Percentiles rank a stretch among this genome's conserved stretches.
Conservation (phyloP, 257 asterid species). For the Agastache rugosa region DNA sequence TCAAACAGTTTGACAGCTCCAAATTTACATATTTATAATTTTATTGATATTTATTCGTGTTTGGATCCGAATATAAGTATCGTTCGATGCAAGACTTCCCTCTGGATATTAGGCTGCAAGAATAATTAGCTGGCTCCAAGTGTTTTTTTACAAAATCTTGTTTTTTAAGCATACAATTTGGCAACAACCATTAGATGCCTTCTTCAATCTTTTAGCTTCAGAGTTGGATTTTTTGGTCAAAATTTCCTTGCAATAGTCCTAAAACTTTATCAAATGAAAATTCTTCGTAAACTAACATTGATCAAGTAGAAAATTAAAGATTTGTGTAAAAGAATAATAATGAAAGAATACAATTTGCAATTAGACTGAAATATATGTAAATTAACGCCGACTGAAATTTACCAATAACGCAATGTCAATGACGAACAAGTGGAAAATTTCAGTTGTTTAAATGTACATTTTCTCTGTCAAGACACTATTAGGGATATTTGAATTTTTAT, state of each 20-base stretch:
- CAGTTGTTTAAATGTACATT: too few species aligned
- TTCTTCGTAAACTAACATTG: background rate
- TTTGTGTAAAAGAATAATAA: background rate
- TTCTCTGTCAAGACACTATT: too few species aligned
- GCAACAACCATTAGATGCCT: background rate
- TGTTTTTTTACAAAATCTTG: background rate
- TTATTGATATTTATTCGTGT: background rate
- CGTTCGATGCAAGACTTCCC: background rate
- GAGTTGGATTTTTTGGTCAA: background rate
- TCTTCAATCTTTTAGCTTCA: background rate
- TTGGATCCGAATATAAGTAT: background rate
- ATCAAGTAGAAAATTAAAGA: too few species aligned
- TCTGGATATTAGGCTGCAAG: background rate
- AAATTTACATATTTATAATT: too few species aligned
- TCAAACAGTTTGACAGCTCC: too few species aligned
- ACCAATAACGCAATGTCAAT: too few species aligned
- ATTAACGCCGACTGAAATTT: background rate
- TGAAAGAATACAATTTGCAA: background rate
- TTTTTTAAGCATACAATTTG: background rate
- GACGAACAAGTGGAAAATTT: too few species aligned
- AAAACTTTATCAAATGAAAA: background rate
- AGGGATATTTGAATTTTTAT: too few species aligned
- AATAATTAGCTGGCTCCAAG: slow-evolving; percentile 2
- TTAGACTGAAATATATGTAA: background rate
- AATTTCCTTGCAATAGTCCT: background rate